These are phyloP conservation scores for Rhododendron molle DNA, from an alignment of 148 eudicot genomes.

Conservation along the genomic window DNA sequence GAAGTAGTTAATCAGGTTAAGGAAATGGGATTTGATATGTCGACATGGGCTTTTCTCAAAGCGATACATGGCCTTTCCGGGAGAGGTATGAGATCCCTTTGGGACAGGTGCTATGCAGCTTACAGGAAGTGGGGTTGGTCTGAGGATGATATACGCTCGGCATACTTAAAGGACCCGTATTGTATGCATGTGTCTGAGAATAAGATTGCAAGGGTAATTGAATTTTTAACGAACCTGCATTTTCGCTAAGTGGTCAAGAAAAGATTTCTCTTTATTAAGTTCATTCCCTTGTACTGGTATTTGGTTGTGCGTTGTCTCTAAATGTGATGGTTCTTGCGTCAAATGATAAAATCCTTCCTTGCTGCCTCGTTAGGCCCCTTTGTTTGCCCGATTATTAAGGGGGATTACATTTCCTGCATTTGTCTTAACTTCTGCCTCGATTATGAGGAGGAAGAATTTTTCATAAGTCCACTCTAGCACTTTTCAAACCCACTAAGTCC, in stretches of 20 bases:
- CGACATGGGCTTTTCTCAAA: not conserved
- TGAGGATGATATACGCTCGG: not conserved
- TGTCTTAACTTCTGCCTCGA: not conserved
- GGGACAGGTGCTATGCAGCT: not conserved
- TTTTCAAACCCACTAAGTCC: too few species aligned
- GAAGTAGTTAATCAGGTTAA: not conserved
- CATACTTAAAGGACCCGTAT: not conserved
- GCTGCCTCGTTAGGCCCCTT: not conserved
- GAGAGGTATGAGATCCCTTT: not conserved
- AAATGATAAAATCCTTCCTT: not conserved
- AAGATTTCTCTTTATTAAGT: not conserved
- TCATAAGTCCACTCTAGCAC: too few species aligned
- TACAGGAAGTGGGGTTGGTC: not conserved
- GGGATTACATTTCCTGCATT: not conserved
- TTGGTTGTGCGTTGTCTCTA: not conserved
- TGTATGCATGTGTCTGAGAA: not conserved
- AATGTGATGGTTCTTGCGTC: not conserved
- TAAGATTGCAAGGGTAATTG: not conserved
- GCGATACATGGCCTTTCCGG: not conserved
- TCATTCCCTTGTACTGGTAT: not conserved
- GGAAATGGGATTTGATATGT: not conserved
- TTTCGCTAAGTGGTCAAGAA: constrained; percentile 42
- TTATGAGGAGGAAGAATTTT: too few species aligned
- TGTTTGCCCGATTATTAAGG: not conserved
- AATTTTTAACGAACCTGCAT: constrained; percentile 36